Evolutionary conservation across 2,329 filamentous ascomycete species (phyloP), one percentile per base, ranked within the genome.

Genomic region (Calonectria henricotiae): DNA sequence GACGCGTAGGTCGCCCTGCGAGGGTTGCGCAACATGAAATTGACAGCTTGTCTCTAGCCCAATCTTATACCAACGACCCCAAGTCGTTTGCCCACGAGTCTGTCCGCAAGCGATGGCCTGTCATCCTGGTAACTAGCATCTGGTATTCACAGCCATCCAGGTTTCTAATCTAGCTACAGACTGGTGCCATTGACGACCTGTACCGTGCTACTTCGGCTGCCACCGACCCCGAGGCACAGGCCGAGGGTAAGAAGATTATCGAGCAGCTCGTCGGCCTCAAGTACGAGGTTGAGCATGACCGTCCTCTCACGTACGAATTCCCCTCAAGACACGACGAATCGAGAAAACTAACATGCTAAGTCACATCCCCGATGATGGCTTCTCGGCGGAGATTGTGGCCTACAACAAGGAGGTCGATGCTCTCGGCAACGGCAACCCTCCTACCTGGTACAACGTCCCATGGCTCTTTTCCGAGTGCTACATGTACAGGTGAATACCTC

Each of bases 381-480:
- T 89, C 74, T 82, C 90, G 12, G 95, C 98, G 77, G 95, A 98
- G 81, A 89, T 98, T 35, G 88, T 88, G 15, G 86, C 89, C 46
- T 99, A 98, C 85, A 99, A 99, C 84, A 86, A 91, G 74, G 95
- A 98, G 82, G 85, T 99, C 6, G 89, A 92, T 74, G 87, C 91
- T 74, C 88, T 94, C 23, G 93, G 92, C 49, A 89, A 37, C 27
- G 63, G 63, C 51, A 66, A 61, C 23, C 64, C 88, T 55, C 90
- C 93, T 0, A 91, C 89, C 55, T 99, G 96, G 96, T 92, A 96
- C 79, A 88, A 92, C 72, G 90, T 92, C 5, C 89, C 95, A 6
- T 99, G 96, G 96, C 88, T 99, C 1, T 99, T 90, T 82, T 87
- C 92, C 30, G 96, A 99, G 85, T 98, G 96, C 86, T 98, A 98